Percentiles rank a stretch among this genome's conserved stretches.
Conservation (phyloP, 305 asterid genomes). For the Plantago coronopus region DNA sequence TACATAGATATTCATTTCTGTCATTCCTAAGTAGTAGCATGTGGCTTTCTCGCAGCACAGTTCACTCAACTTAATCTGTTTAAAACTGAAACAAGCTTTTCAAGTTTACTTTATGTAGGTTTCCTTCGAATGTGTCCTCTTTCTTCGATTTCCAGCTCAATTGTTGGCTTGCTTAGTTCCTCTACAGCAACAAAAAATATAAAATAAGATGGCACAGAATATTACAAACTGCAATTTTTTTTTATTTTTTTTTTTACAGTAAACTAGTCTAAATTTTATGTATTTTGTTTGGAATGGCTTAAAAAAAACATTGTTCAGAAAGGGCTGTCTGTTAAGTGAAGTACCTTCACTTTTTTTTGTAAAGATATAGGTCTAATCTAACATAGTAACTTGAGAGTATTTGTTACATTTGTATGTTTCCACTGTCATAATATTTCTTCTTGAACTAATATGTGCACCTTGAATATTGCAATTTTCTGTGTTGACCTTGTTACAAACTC, state of each 20-base stretch:
- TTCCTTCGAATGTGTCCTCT: not conserved
- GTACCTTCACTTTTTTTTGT: not conserved
- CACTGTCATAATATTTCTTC: not conserved
- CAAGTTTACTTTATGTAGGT: not conserved
- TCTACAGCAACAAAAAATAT: constrained; percentile 10
- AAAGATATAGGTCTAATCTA: not conserved
- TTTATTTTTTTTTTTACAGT: not conserved
- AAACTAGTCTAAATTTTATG: no score
- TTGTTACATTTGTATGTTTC: not conserved
- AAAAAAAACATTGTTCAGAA: not conserved
- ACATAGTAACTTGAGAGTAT: not conserved
- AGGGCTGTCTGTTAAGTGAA: not conserved
- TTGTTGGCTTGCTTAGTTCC: not conserved
- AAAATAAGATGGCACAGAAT: not conserved
- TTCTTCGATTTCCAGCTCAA: constrained; percentile 14
- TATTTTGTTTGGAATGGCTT: not conserved
- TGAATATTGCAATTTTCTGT: constrained; percentile 7
- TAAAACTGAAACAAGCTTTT: constrained; percentile 3
- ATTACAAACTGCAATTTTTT: not conserved
- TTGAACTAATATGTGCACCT: not conserved
- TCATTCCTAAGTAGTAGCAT: not conserved
- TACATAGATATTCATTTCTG: not conserved
- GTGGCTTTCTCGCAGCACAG: not conserved
- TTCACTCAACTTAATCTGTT: not conserved
- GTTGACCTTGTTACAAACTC: not conserved